Base-by-base conservation (phyloP, 2,329 filamentous ascomycete genomes). In the Claviceps spartinae region DNA sequence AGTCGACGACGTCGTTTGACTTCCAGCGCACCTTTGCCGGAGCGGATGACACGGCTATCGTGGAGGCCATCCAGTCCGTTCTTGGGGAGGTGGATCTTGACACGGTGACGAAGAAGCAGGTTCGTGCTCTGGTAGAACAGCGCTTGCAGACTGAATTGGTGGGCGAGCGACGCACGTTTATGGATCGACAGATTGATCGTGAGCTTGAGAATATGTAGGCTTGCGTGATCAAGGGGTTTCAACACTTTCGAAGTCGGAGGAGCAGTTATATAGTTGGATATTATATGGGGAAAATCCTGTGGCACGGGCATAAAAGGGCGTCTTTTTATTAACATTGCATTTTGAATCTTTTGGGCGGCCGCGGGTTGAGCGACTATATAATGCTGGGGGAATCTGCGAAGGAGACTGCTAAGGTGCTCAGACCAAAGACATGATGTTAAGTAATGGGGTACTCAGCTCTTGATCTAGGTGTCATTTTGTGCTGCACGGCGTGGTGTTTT, bases 71-170 rank as follows among this genome's bases (percentile, higher is more conserved):
- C 56, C 85, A 88, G 62, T 74, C 77, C 49, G 93, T 93, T 60
- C 74, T 98, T 56, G 71, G 76, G 16, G 91, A 96, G 62, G 89
- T 96, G 0, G 91, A 98, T 67, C 75, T 98, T 43, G 93, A 98
- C 66, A 91, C 79, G n/a, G 88, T 97, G 47, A 98, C 93, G 6
- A 98, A 97, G 82, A 98, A 98, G 73, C 91, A 97, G 71, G 85
- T 93, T 52, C 79, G 87, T 49, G 90, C 87, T 3, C 77, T 97
- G 45, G 89, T 95, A 13, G 93, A 98, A 72, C 89, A 96, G 72
- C 81, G 90, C 61, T 71, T 98, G 56, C 91, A 96, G 72, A 91
- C 86, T 4, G 89, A 95, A 66, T 76, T 97, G 53, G 76, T 79
- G 0, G 90, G 89, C 22, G 90, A 96, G 68, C 84, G 88, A 67